Base-by-base conservation (phyloP, 352 stramenopile species). In the Phytophthora tentaculata region DNA sequence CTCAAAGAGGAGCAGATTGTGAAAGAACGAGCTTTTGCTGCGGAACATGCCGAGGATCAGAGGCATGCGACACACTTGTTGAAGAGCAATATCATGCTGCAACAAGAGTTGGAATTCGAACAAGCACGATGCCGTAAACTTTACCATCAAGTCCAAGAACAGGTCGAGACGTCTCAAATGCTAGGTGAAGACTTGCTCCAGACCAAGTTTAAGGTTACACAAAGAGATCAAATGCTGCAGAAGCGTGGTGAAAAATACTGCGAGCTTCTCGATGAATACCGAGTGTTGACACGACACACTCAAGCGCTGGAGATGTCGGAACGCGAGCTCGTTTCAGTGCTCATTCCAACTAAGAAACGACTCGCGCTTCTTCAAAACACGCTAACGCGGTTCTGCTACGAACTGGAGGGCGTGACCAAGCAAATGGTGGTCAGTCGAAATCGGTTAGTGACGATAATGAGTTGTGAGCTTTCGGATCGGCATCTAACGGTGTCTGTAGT, bases 381-480 rank as follows among this genome's bases (percentile, higher is more conserved):
- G 1, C 68, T 85, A 37, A 67, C 62, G 22, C 47, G 52, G 35
- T 72, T 85, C 5, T 77, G 74, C 28, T 41, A 41, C 9, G 72
- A 81, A 39, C 60, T 85, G 16, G 65, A 85, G 45, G 62, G 73
- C 12, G 54, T 85, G 4, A 76, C 52, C 55, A 79, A 73, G 32
- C 64, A 67, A 17, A 67, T 78, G 32, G 39, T 71, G 23, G 14
- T 56, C 19, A 76, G 58, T 22, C 75, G 66, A 10, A 76, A 63
- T 64, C 72, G 77, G 77, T 83, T 16, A 19, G 68, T 63, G 52
- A 9, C 54, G 20, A 1, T 53, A 43, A 45, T 16, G 12, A 37
- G 6, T 37, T n/a, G n/a, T 37, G 29, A 8, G 13, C 44, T 20
- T 52, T 28, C 26, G 49, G 6, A 39, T 47, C 49, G 19, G 8